Conservation (phyloP, 2,329 filamentous ascomycete species). For the Cordyceps javanica region DNA sequence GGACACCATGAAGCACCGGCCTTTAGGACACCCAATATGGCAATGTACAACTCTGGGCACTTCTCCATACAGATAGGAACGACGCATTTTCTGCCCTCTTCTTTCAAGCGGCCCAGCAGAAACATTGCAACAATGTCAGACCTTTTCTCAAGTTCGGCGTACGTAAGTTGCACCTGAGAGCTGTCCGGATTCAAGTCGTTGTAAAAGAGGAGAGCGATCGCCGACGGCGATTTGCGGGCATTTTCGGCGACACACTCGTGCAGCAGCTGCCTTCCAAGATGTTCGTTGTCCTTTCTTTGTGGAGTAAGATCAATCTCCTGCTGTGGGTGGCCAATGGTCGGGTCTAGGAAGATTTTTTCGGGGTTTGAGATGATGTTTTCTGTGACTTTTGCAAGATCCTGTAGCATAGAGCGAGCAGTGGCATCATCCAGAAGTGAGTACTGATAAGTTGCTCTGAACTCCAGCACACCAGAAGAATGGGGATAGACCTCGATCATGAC, state of each 20-base stretch:
- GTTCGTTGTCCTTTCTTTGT: not conserved
- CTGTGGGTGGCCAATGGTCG: not conserved
- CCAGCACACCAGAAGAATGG: not conserved
- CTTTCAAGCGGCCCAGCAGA: not conserved
- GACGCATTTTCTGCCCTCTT: not conserved
- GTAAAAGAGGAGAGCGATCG: not conserved
- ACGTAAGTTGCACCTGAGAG: not conserved
- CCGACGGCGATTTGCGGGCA: not conserved
- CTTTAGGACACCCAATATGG: not conserved
- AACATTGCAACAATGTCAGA: not conserved
- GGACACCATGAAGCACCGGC: not conserved
- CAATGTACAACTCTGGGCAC: constrained; percentile 1
- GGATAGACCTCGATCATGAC: constrained; percentile 2
- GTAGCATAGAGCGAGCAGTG: not conserved
- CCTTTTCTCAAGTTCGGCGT: not conserved
- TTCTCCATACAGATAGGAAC: constrained; percentile 6
- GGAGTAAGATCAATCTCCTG: not conserved
- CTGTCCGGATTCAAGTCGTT: not conserved
- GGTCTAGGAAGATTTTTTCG: not conserved
- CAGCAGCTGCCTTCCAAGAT: not conserved
- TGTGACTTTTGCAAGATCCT: not conserved
- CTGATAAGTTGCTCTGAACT: not conserved
- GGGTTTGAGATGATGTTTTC: not conserved
- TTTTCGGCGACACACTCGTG: not conserved
- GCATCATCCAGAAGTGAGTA: not conserved